Conservation (phyloP, 2,329 filamentous ascomycete species). For the Drechslerella dactyloides region DNA sequence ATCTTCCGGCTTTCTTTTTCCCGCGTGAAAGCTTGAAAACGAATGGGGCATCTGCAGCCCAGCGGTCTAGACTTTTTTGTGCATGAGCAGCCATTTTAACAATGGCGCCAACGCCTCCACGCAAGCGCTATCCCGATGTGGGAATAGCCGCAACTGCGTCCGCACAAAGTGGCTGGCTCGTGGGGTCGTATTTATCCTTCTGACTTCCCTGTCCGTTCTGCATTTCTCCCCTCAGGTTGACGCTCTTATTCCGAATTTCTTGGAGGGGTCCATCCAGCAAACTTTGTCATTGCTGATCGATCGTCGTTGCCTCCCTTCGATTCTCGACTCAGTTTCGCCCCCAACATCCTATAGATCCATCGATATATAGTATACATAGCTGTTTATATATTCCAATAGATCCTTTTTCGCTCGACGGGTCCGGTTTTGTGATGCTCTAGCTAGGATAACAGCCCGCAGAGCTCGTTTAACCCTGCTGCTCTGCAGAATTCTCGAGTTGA, state of each 20-base stretch:
- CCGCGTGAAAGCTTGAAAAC: constrained; percentile 16
- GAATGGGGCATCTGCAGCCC: constrained; percentile 42
- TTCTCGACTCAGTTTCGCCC: not conserved
- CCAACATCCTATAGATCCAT: not conserved
- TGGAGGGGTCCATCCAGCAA: constrained; percentile 12
- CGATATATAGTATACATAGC: not conserved
- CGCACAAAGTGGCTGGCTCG: constrained; percentile 20
- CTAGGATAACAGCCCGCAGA: not conserved
- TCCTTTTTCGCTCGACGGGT: not conserved
- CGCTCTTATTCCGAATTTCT: constrained; percentile 37
- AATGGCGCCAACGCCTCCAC: constrained; percentile 38
- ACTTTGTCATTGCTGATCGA: constrained; percentile 5
- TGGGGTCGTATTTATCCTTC: constrained; percentile 40
- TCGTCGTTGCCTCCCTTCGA: not conserved
- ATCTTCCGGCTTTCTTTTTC: constrained; percentile 43
- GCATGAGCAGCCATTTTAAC: constrained; percentile 26
- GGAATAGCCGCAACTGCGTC: constrained; percentile 23
- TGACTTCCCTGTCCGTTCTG: constrained; percentile 10
- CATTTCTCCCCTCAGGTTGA: constrained; percentile 9
- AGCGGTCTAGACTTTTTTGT: constrained; percentile 32
- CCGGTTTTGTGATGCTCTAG: constrained; percentile 1
- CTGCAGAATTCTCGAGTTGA: not conserved
- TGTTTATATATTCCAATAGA: not conserved
- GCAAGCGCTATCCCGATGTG: constrained; percentile 41
- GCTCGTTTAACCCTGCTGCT: constrained; percentile 6